Evolutionary conservation across 179 eudicot species (phyloP).

Genomic region (Vitellaria paradoxa): DNA sequence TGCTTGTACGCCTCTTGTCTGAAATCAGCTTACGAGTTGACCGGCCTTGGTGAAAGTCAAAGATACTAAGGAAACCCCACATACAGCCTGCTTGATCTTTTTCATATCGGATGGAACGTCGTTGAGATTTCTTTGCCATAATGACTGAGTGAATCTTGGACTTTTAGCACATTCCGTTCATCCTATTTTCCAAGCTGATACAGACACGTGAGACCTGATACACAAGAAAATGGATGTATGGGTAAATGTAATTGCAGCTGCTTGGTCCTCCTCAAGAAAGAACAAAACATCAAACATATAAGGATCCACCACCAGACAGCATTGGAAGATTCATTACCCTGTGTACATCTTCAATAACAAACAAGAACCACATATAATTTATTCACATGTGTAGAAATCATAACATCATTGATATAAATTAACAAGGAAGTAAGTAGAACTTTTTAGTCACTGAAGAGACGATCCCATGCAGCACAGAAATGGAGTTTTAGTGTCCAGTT

Average conservation of each 20-base stretch:
- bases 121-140: constrained; percentile 64
- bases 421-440: constrained; percentile 2
- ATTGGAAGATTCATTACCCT: background rate
- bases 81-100: constrained; percentile 68
- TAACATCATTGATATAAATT: background rate
- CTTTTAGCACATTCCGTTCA: constrained; percentile 14
- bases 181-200: constrained; percentile 7
- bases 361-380: background rate
- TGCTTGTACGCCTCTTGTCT: constrained; percentile 50
- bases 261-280: background rate
- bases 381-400: background rate
- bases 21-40: constrained; percentile 50
- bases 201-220: constrained; percentile 13
- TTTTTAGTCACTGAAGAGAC: background rate
- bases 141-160: constrained; percentile 10
- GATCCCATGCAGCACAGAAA: background rate
- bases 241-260: background rate
- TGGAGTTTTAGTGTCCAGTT: background rate
- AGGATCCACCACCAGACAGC: background rate
- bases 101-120: constrained; percentile 35
- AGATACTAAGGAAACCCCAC: constrained; percentile 67
- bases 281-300: background rate
- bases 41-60: constrained; percentile 67
- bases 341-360: background rate
- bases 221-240: background rate